These are phyloP conservation scores for Coniochaeta sp. DNA, from an alignment of 2,329 filamentous ascomycete genomes.

Conservation along the genomic window DNA sequence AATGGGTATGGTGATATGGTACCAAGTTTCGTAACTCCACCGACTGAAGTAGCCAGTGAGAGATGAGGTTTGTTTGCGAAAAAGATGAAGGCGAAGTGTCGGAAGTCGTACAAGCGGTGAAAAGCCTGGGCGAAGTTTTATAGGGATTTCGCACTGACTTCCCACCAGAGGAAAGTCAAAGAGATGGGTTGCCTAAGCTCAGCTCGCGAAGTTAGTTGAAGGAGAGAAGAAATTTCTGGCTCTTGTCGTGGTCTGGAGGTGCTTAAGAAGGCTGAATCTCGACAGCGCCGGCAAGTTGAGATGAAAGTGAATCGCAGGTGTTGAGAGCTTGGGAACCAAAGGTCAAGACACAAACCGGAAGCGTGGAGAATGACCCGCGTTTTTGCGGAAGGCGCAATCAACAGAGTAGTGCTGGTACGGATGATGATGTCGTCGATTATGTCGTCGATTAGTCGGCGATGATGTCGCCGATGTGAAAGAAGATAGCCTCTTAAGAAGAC, in stretches of 20 bases:
- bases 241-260: background rate
- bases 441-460: background rate
- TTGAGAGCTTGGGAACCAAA: background rate
- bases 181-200: background rate
- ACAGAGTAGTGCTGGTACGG: background rate
- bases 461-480: background rate
- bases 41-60: background rate
- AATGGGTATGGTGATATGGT: background rate
- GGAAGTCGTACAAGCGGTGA: background rate
- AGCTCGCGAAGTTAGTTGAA: background rate
- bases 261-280: background rate
- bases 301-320: background rate
- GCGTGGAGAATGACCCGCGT: background rate
- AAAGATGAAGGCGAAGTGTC: background rate
- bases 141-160: background rate
- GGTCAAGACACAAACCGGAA: background rate
- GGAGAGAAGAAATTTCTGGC: background rate
- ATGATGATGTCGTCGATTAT: background rate
- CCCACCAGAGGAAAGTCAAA: background rate
- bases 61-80: background rate
- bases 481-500: background rate
- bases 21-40: background rate
- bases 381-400: background rate
- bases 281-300: background rate
- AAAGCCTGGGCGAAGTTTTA: background rate